Evolutionary conservation across 169 alveolate species (phyloP).

Genomic region (Plasmodium knowlesi): DNA sequence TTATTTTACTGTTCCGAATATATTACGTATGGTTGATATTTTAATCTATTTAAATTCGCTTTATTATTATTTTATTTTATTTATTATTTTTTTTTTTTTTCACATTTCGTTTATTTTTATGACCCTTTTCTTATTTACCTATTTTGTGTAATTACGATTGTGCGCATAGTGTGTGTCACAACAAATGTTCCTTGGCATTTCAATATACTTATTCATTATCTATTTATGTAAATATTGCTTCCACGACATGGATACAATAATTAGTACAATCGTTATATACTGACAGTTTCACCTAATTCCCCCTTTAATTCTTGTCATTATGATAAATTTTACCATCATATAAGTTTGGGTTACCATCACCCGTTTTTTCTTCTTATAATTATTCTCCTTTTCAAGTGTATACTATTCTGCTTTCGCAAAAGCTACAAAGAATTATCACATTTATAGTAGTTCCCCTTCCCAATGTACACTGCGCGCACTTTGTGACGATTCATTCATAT

Average conservation of each 20-base stretch:
- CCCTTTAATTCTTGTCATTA: background rate
- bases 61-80: no score
- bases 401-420: background rate
- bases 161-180: background rate
- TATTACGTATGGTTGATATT: background rate
- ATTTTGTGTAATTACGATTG: background rate
- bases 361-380: background rate
- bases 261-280: background rate
- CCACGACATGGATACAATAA: background rate
- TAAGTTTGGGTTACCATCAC: background rate
- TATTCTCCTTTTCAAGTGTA: background rate
- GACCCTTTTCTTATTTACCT: background rate
- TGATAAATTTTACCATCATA: background rate
- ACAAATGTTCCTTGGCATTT: background rate
- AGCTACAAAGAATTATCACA: background rate
- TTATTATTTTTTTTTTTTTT: background rate
- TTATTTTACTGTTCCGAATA: background rate
- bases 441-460: background rate
- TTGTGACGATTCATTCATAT: background rate
- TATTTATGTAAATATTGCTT: background rate
- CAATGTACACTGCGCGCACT: background rate
- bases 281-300: background rate
- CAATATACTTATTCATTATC: background rate
- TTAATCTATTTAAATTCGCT: background rate
- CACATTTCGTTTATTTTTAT: background rate